These are phyloP conservation scores for Epichloe gansuensis DNA, from an alignment of 2,329 filamentous ascomycete genomes.

Conservation along the genomic window DNA sequence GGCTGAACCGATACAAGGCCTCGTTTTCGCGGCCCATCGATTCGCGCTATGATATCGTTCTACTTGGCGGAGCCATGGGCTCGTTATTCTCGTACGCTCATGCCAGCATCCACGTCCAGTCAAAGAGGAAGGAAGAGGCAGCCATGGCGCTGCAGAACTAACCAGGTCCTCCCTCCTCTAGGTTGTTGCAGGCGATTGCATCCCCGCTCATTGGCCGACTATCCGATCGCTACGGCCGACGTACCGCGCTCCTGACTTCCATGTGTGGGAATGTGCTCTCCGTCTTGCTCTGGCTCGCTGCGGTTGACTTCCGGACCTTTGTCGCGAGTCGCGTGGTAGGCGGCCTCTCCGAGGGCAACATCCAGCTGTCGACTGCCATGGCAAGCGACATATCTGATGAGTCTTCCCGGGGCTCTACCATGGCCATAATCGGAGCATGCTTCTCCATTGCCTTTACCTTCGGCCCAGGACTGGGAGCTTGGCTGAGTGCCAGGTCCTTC, in stretches of 20 bases:
- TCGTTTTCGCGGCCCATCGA: constrained; percentile 87
- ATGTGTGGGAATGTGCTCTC: constrained; percentile 91
- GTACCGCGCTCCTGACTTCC: constrained; percentile 75
- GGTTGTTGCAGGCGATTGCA: constrained; percentile 79
- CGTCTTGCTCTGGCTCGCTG: constrained; percentile 86
- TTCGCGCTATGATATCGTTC: constrained; percentile 90
- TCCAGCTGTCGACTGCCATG: constrained; percentile 91
- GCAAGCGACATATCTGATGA: constrained; percentile 92
- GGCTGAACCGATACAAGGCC: constrained; percentile 89
- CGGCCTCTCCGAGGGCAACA: constrained; percentile 89
- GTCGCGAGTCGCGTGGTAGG: constrained; percentile 86
- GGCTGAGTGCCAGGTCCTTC: constrained; percentile 62
- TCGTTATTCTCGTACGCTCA: constrained; percentile 63
- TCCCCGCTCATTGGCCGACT: constrained; percentile 83
- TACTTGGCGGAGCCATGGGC: constrained; percentile 85
- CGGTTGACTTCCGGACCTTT: constrained; percentile 91
- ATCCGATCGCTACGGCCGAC: constrained; percentile 78
- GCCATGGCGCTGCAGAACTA: neutral
- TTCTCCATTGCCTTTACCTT: constrained; percentile 97
- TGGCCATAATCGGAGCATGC: constrained; percentile 92
- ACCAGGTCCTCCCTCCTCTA: constrained; percentile 19
- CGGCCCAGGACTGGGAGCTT: constrained; percentile 83
- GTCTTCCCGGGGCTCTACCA: constrained; percentile 71
- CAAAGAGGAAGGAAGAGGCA: too few relatives aligned
- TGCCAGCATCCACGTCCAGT: neutral